phyloP scores from a whole-genome alignment of 768 basidiomycete species.

The Mycena amicta region DNA sequence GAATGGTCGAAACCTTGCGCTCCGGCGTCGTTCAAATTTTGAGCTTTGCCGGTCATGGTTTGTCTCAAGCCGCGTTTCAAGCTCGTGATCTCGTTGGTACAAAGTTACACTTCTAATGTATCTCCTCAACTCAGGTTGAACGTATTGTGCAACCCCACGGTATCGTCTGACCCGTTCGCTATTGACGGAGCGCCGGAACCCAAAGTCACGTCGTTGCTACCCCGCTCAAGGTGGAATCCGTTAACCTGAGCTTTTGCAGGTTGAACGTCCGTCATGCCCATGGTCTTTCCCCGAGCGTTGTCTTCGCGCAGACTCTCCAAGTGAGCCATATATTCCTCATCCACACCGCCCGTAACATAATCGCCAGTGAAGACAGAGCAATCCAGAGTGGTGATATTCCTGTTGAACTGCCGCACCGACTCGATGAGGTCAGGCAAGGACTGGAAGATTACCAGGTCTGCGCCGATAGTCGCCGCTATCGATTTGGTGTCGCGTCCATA shows the following conservation, averaged over 20 bases:
- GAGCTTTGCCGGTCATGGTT: constrained; percentile 23
- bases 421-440: constrained; percentile 84
- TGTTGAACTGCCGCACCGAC: constrained; percentile 86
- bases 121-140: constrained; percentile 44
- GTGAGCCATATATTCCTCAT: constrained; percentile 74
- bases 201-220: constrained; percentile 23
- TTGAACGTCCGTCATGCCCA: constrained; percentile 15
- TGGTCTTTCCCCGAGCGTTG: constrained; percentile 64
- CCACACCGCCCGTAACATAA: constrained; percentile 93
- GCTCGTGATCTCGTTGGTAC: too few species aligned
- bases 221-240: constrained; percentile 13
- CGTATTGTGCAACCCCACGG: constrained; percentile 78
- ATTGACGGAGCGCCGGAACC: constrained; percentile 41
- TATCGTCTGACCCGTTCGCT: constrained; percentile 70
- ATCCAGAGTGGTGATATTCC: constrained; percentile 76
- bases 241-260: constrained; percentile 6
- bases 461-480: constrained; percentile 84
- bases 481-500: constrained; percentile 69
- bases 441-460: constrained; percentile 96
- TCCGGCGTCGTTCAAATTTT: constrained; percentile 31
- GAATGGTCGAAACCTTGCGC: constrained; percentile 30
- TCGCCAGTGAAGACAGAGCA: constrained; percentile 98
- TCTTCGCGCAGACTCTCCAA: constrained; percentile 83
- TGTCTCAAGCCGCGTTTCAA: too few species aligned
- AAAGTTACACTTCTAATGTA: constrained; percentile 12